A percentile compares a stretch with the other conserved stretches of the same genome.
phyloP scores from a whole-genome alignment of 441 rosid genomes.

The Populus hybrid region DNA sequence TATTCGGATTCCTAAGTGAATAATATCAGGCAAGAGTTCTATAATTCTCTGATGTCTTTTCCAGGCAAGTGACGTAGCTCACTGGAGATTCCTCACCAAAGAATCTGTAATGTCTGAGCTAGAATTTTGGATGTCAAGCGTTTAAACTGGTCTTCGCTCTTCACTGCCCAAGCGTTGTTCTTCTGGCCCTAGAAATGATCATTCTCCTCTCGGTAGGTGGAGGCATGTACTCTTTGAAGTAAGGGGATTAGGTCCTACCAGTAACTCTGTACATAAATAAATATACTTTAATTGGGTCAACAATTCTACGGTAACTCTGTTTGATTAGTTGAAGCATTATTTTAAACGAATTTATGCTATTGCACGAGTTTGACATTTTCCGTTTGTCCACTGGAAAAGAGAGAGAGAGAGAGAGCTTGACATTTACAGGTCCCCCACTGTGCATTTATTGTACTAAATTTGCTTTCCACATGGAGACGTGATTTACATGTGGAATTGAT shows the following conservation, averaged over 20 bases:
- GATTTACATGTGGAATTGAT: too few relatives aligned
- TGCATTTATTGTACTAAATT: not conserved
- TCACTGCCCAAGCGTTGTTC: not conserved
- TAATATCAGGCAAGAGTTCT: not conserved
- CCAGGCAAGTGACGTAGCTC: not conserved
- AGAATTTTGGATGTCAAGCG: too few relatives aligned
- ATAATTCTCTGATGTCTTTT: not conserved
- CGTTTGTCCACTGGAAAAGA: not conserved
- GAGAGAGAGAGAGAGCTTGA: too few relatives aligned
- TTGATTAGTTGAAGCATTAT: not conserved
- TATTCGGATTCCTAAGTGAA: not conserved
- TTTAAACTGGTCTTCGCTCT: not conserved
- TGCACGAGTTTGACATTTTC: not conserved
- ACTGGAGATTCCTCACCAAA: not conserved
- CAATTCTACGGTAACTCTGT: not conserved
- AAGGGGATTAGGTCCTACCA: too few relatives aligned
- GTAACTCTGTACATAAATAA: too few relatives aligned
- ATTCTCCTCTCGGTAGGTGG: not conserved
- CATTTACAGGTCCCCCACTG: too few relatives aligned
- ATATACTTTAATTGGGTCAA: not conserved
- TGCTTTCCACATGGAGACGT: not conserved
- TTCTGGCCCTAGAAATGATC: not conserved
- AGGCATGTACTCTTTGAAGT: not conserved
- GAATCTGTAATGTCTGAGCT: not conserved
- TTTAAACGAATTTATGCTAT: not conserved